Conservation (phyloP, 2,329 filamentous ascomycete species). For the Fusarium goolgardi region DNA sequence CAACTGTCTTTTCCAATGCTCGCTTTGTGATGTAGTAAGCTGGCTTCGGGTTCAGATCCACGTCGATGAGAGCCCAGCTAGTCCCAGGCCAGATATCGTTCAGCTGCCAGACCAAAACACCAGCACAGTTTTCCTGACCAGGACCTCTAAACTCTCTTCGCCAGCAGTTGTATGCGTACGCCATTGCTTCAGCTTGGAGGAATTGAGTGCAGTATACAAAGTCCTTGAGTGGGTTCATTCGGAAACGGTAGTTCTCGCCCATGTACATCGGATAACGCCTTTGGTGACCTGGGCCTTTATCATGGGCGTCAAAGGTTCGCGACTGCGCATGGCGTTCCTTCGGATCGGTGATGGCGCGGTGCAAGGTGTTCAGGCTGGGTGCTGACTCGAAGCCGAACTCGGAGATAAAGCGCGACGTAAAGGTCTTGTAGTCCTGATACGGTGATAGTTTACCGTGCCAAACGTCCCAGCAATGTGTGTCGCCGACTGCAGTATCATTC, state of each 20-base stretch:
- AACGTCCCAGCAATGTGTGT: slow-evolving; percentile 17
- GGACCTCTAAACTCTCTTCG: slow-evolving; percentile 8
- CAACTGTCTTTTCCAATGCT: not conserved
- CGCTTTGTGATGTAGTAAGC: slow-evolving; percentile 7
- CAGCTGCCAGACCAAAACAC: slow-evolving; percentile 17
- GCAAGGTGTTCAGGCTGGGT: fast-evolving
- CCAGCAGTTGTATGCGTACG: slow-evolving; percentile 20
- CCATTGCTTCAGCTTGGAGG: not conserved
- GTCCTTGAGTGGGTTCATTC: not conserved
- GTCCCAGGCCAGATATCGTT: slow-evolving; percentile 22
- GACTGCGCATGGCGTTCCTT: not conserved
- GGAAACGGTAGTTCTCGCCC: slow-evolving; percentile 12
- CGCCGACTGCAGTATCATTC: not conserved
- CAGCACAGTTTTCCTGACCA: not conserved
- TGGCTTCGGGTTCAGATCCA: slow-evolving; percentile 4
- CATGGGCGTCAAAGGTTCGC: not conserved
- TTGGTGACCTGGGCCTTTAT: slow-evolving; percentile 14
- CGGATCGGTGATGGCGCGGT: fast-evolving
- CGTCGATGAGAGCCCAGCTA: slow-evolving; percentile 9
- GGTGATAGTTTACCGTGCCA: slow-evolving; percentile 12
- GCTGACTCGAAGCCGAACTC: slow-evolving; percentile 18
- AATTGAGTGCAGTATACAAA: slow-evolving; percentile 18
- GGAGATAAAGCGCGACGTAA: not conserved
- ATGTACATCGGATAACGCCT: slow-evolving; percentile 17
- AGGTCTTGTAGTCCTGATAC: slow-evolving; percentile 12